Base-by-base conservation (phyloP, 495 filamentous ascomycete species). In the Daldinia bambusicola region DNA sequence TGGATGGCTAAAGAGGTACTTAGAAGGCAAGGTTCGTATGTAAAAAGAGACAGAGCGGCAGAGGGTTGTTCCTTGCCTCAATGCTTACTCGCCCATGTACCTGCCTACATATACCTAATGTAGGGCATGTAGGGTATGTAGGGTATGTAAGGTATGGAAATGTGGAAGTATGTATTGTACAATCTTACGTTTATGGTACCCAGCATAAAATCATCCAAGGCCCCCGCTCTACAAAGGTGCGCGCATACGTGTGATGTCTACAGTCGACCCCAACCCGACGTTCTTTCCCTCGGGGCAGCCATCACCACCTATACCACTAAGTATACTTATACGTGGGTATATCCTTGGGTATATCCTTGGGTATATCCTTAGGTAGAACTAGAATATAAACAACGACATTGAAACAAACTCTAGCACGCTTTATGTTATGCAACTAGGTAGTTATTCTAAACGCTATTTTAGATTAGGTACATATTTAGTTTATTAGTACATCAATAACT, bases 211-310 rank as follows among this genome's bases (percentile, higher is more conserved):
- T 56, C 16, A 48, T 32, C 10, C 7, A 32, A 61, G 59, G 31
- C 48, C 63, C 63, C 64, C 64, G 63, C 56, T 38, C 36, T 60
- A 38, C 37, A 60, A 60, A 50, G 26, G 26, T 26, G 43, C 41
- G 22, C 52, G 30, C 8, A 53, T 51, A 22, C 16, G 41, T 45
- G 41, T 45, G 41, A n/a, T 14, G 41, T 45, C 16, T 45, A 18
- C 16, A 48, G 20, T 48, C 9, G 10, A 12, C 43, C 43, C 43
- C 43, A 18, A 22, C 43, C 43, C 43, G 43, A 48, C 18, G 18
- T 48, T 48, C 8, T 1, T 48, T 48, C 20, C 43, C 43, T 48
- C 22, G 8, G 20, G 22, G 43, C 1, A 48, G 16, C 41, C 9
- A 10, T 36, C 6, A 36, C 34, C 6, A 36, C 34, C 34, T 3